Conservation (phyloP, 192 early-diverging fungal species). For the Dispira simplex region DNA sequence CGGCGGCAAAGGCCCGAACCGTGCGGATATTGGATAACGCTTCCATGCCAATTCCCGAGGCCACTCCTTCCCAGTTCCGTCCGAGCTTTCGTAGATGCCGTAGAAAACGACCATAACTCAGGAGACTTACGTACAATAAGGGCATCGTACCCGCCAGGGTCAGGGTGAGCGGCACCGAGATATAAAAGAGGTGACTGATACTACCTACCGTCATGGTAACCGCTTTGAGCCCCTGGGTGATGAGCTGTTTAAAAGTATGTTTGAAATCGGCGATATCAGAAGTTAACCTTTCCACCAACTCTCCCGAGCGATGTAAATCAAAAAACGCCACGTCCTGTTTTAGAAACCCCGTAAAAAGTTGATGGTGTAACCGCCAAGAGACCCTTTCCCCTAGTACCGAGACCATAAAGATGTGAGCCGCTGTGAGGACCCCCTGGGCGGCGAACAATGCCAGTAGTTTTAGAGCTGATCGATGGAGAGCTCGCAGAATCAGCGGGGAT, state of each 20-base stretch:
- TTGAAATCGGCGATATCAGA: conserved; percentile 43
- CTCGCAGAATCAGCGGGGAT: neutral
- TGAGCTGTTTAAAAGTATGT: conserved; percentile 38
- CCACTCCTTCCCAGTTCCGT: conserved; percentile 28
- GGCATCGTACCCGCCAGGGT: conserved; percentile 35
- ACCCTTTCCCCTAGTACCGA: conserved; percentile 42
- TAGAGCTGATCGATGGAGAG: conserved; percentile 29
- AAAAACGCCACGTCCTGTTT: conserved; percentile 45
- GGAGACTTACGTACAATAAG: conserved; percentile 26
- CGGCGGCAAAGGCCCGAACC: conserved; percentile 40
- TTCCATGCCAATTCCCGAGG: conserved; percentile 38
- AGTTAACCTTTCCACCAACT: conserved; percentile 32
- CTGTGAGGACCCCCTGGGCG: conserved; percentile 40
- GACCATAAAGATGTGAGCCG: conserved; percentile 43
- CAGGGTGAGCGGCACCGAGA: conserved; percentile 35
- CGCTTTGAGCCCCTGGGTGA: conserved; percentile 41
- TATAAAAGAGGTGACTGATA: conserved; percentile 26
- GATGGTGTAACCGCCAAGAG: conserved; percentile 28
- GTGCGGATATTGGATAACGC: conserved; percentile 39
- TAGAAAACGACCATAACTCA: conserved; percentile 36
- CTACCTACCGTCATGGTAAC: conserved; percentile 36
- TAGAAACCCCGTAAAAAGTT: conserved; percentile 32
- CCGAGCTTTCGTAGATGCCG: conserved; percentile 26
- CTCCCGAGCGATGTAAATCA: conserved; percentile 33
- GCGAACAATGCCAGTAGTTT: conserved; percentile 35